Evolutionary conservation across 2,329 filamentous ascomycete genomes (phyloP).

Genomic region (Cladosporium austrohemisphaericum): DNA sequence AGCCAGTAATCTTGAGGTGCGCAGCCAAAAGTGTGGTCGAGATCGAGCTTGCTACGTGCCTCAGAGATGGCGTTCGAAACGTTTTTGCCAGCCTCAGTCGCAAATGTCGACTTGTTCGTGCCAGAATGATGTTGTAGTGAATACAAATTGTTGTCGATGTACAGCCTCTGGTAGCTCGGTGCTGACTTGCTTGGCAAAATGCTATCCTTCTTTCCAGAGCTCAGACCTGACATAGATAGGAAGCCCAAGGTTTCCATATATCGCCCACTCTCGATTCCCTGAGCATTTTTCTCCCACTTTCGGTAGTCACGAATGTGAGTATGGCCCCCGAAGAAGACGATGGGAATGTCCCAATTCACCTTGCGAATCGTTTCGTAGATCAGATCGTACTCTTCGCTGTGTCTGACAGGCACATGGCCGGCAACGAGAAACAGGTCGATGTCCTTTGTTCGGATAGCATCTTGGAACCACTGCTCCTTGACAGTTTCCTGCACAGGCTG

Average conservation of each 20-base stretch:
- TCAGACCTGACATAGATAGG: slow-evolving; percentile 73
- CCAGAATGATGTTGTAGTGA: slow-evolving; percentile 79
- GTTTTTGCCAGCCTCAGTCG: slow-evolving; percentile 68
- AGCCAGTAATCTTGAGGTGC: slow-evolving; percentile 79
- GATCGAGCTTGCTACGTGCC: slow-evolving; percentile 65
- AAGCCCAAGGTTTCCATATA: slow-evolving; percentile 96
- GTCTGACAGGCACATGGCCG: slow-evolving; percentile 76
- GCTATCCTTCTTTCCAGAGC: slow-evolving; percentile 35
- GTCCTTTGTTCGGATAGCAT: slow-evolving; percentile 72
- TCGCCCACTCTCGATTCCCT: slow-evolving; percentile 78
- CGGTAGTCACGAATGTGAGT: slow-evolving; percentile 82
- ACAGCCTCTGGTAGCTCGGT: slow-evolving; percentile 68
- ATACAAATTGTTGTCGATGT: slow-evolving; percentile 90
- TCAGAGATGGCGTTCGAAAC: slow-evolving; percentile 66
- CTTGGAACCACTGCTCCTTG: slow-evolving; percentile 82
- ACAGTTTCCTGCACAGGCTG: slow-evolving; percentile 75
- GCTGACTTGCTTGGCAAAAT: slow-evolving; percentile 33
- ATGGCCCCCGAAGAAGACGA: slow-evolving; percentile 89
- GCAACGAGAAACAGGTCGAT: slow-evolving; percentile 82
- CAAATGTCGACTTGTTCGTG: slow-evolving; percentile 67
- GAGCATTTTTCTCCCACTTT: slow-evolving; percentile 72
- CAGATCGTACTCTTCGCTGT: slow-evolving; percentile 70
- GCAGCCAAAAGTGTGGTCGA: slow-evolving; percentile 77
- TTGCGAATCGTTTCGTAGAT: slow-evolving; percentile 76
- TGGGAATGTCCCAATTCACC: slow-evolving; percentile 74